Evolutionary conservation across 2,329 filamentous ascomycete species (phyloP), one percentile per base, ranked within the genome.

Genomic region (Phaeosphaeria sp.): DNA sequence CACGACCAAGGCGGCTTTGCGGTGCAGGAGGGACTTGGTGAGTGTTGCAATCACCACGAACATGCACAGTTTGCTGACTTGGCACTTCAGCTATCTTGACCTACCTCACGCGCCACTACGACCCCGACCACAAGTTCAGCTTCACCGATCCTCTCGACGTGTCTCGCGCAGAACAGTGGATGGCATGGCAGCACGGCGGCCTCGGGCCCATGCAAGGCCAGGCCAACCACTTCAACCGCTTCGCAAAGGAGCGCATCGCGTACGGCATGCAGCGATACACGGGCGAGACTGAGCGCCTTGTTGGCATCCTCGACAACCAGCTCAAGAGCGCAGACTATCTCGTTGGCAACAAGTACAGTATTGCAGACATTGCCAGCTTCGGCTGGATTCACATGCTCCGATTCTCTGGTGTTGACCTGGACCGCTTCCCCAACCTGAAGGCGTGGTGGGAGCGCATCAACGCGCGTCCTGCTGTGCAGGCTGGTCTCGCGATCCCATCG

Each of bases 1-100:
- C 87, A 90, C 63, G 86, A 90, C 74, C 82, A 86, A 60, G 78
- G 79, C 55, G 83, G 77, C 47, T 85, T 90, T 51, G 76, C 83
- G 44, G 86, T 82, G 48, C 75, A 79, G 66, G 80, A 82, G 60
- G 79, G 79, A 24, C 61, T 73, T 44, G 69, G 72, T 77, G 50
- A 53, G 72, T 61, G 30, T 33, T 39, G 9, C n/a, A 20, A 3
- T 20, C 8, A 7, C 11, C 3, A 13, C 15, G 30, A 13, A 36
- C 15, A 13, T 36, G 11, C 11, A 6, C 30, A 36, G 30, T 13
- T 36, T 36, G 30, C 30, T 36, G 15, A 36, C 11, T 3, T 36
- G 25, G 8, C 15, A 36, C 11, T 47, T 18, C 53, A 73, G 79
- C 79, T 11, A 82, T 82, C 57, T 71, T 82, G 17, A 61, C 72